Base-by-base conservation (phyloP, 371 early-diverging fungal species). In the Coemansia sp. region DNA sequence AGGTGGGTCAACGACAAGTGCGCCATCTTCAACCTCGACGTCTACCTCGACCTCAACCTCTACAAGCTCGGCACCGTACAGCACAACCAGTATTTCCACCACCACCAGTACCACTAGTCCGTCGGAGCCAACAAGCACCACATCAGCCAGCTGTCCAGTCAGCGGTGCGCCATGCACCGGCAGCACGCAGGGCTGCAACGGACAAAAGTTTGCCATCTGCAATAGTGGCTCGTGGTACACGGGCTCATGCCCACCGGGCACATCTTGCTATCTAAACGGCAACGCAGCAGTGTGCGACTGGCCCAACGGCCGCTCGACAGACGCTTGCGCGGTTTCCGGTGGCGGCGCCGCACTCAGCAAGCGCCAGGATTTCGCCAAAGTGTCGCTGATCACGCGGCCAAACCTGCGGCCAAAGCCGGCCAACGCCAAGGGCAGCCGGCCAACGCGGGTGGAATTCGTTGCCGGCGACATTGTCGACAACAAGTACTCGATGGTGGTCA, bases 381-480 rank as follows among this genome's bases (percentile, higher is more conserved):
- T 64, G 6, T 45, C 65, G 7, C 36, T 36, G 48, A 72, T 72
- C 33, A 72, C 74, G 4, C 43, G 63, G 55, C 65, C 71, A 3
- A 57, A 41, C 5, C 47, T 74, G 12, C 71, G 61, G 2, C 74
- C 74, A 26, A 69, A 65, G 35, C 74, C 74, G 3, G 66, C 47
- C 12, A 61, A 55, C 1, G 66, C 66, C 40, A 59, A 57, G 36
- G 48, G 61, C 66, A 70, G 45, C 33, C 34, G 50, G 7, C 59
- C 74, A 8, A 56, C 71, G 6, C 74, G 71, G 12, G 66, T 70
- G 3, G 74, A 74, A 42, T 69, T 72, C 61, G 59, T 72, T 14
- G 74, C 58, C 8, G 61, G 65, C 14, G 70, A 64, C 26, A 59
- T 69, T 50, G 26, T 48, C 4, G 61, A 58, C 39, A 57, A 65